Evolutionary conservation across 1,284 basidiomycete species (phyloP).

Genomic region (Vanrija sp.): DNA sequence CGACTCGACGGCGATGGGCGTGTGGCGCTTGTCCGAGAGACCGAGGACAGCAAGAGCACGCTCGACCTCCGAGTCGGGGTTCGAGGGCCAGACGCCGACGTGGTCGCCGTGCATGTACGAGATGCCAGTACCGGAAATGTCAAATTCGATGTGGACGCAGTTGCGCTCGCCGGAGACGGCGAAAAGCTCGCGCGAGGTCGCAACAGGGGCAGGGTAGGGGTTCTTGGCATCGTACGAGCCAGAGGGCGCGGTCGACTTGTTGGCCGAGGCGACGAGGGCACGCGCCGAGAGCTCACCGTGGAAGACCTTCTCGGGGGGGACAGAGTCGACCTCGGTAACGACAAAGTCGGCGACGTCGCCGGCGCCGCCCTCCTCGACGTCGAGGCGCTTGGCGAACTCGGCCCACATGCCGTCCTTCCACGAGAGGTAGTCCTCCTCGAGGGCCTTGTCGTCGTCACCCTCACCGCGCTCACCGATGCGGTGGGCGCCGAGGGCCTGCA

Average conservation of each 20-base stretch:
- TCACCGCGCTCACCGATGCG: conserved; percentile 90
- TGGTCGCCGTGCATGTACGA: conserved; percentile 99
- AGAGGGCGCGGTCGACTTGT: conserved; percentile 55
- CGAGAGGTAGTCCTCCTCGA: conserved; percentile 99
- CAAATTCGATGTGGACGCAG: conserved; percentile 93
- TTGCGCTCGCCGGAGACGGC: conserved; percentile 70
- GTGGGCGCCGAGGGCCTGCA: conserved; percentile 75
- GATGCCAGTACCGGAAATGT: conserved; percentile 90
- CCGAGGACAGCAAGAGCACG: conserved; percentile 83
- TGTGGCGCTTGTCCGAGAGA: conserved; percentile 66
- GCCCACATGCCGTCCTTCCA: conserved; percentile 99
- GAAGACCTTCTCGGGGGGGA: conserved; percentile 79
- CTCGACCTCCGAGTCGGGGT: conserved; percentile 86
- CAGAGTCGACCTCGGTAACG: conserved; percentile 70
- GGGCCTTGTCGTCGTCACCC: conserved; percentile 98
- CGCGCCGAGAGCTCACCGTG: conserved; percentile 87
- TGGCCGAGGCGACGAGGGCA: conserved; percentile 57
- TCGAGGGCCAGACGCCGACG: conserved; percentile 94
- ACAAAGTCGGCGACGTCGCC: conserved; percentile 93
- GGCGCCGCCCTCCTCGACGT: conserved; percentile 91
- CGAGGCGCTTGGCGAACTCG: conserved; percentile 71
- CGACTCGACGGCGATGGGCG: conserved; percentile 85
- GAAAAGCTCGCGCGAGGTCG: conserved; percentile 79
- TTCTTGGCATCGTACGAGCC: conserved; percentile 78
- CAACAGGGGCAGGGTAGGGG: conserved; percentile 84